Evolutionary conservation across 208 protist genomes (phyloP).

Genomic region (Borovskyia barvae): DNA sequence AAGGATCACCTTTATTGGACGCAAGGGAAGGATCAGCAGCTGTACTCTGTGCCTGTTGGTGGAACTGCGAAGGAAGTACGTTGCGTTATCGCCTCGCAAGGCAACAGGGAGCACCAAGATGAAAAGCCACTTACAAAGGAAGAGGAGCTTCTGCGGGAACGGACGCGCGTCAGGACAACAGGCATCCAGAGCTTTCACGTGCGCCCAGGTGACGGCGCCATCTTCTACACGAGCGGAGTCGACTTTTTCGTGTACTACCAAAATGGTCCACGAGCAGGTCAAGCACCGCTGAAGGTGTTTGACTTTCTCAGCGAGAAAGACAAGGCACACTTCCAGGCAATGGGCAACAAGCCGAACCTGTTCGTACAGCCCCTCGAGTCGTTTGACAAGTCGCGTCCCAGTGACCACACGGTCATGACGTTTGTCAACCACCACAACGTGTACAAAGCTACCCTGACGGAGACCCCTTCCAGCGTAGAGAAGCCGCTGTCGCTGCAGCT

Average conservation of each 20-base stretch:
- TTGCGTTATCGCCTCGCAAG: conserved; percentile 22
- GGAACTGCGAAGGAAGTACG: conserved; percentile 4
- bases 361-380: conserved; percentile 37
- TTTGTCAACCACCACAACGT: conserved; percentile 80
- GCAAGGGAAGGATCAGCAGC: conserved; percentile 71
- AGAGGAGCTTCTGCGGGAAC: conserved; percentile 83
- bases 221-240: conserved; percentile 65
- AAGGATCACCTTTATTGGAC: conserved; percentile 72
- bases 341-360: conserved; percentile 50
- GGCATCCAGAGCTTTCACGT: conserved; percentile 67
- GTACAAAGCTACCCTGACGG: conserved; percentile 56
- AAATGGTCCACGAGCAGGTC: conserved; percentile 27
- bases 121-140: conserved; percentile 53
- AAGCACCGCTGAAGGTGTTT: conserved; percentile 58
- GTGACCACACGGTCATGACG: conserved; percentile 31
- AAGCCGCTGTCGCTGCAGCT: conserved; percentile 39
- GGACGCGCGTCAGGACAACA: conserved; percentile 51
- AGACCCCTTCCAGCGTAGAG: conserved; percentile 15
- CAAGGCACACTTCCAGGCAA: conserved; percentile 33
- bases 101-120: conserved; percentile 3
- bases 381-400: conserved; percentile 5
- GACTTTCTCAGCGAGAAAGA: conserved; percentile 41
- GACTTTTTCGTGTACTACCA: conserved; percentile 69
- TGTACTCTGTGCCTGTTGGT: conserved; percentile 40
- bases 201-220: conserved; percentile 43